These are phyloP conservation scores for Phytophthora agathidicida DNA, from an alignment of 352 stramenopile species.

Conservation along the genomic window DNA sequence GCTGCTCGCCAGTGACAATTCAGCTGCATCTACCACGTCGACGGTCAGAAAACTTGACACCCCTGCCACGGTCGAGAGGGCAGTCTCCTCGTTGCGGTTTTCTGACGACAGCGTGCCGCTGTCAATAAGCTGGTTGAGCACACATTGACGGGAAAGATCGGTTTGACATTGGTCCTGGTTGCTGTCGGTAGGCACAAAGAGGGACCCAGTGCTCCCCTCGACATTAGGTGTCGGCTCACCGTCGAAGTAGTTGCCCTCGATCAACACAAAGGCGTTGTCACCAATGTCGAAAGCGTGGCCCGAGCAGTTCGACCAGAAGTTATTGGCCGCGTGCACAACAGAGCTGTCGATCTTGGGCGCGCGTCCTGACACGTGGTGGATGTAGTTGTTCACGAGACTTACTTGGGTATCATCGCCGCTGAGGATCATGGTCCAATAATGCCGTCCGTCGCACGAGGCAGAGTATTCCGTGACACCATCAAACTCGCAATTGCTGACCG, in stretches of 20 bases:
- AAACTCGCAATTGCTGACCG: slow-evolving; percentile 59
- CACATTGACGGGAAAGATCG: slow-evolving; percentile 12
- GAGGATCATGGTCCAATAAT: slow-evolving; percentile 52
- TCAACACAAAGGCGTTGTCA: slow-evolving; percentile 21
- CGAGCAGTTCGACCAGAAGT: slow-evolving; percentile 31
- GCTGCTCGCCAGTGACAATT: neutral
- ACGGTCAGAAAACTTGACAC: too few relatives aligned
- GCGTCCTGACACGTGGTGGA: slow-evolving; percentile 51
- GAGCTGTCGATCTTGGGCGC: slow-evolving; percentile 40
- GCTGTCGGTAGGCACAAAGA: slow-evolving; percentile 14
- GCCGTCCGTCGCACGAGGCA: slow-evolving; percentile 45
- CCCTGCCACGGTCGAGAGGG: too few relatives aligned
- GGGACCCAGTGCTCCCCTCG: slow-evolving; percentile 7
- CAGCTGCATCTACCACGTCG: neutral
- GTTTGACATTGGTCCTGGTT: slow-evolving; percentile 10
- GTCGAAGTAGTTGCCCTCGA: slow-evolving; percentile 41
- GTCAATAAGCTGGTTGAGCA: slow-evolving; percentile 15
- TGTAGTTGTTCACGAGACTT: slow-evolving; percentile 49
- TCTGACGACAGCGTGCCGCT: slow-evolving; percentile 6
- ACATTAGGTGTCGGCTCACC: slow-evolving; percentile 6
- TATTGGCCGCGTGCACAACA: slow-evolving; percentile 38
- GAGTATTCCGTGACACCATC: slow-evolving; percentile 45
- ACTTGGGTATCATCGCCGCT: slow-evolving; percentile 40
- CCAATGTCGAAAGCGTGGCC: slow-evolving; percentile 36
- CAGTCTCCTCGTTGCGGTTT: slow-evolving; percentile 2